These are phyloP conservation scores for Tubosaeta sp. DNA, from an alignment of 768 basidiomycete species.

Conservation along the genomic window DNA sequence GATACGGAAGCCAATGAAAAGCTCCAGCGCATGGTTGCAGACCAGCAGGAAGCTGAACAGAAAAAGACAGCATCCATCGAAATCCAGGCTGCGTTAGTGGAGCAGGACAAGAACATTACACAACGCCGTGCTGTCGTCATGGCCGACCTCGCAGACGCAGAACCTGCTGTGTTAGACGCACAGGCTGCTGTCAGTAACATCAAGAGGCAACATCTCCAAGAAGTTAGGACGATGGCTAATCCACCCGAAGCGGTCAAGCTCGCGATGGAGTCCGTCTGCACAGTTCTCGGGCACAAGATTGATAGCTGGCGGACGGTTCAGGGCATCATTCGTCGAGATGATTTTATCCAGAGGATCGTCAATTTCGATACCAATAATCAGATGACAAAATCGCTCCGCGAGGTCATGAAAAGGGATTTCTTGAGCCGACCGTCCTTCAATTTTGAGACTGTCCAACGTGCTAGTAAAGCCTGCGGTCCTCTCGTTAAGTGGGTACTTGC, in stretches of 20 bases:
- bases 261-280: slow-evolving; percentile 98
- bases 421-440: slow-evolving; percentile 87
- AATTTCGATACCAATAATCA: slow-evolving; percentile 89
- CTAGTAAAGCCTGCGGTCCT: slow-evolving; percentile 95
- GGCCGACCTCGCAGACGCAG: slow-evolving; percentile 94
- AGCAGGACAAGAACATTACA: slow-evolving; percentile 86
- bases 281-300: slow-evolving; percentile 92
- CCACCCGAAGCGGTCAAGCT: slow-evolving; percentile 97
- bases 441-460: slow-evolving; percentile 92
- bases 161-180: slow-evolving; percentile 94
- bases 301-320: slow-evolving; percentile 97
- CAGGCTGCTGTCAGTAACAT: slow-evolving; percentile 96
- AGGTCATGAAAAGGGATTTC: slow-evolving; percentile 90
- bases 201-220: slow-evolving; percentile 91
- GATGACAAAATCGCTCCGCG: slow-evolving; percentile 87
- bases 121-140: slow-evolving; percentile 86
- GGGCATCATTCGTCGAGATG: slow-evolving; percentile 91
- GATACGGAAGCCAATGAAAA: slow-evolving; percentile 96
- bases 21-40: slow-evolving; percentile 94
- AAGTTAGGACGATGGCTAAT: slow-evolving; percentile 97
- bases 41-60: slow-evolving; percentile 98
- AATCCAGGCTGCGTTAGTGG: slow-evolving; percentile 89
- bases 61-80: slow-evolving; percentile 96
- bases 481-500: slow-evolving; percentile 98
- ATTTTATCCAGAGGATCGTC: slow-evolving; percentile 94